Evolutionary conservation across 768 basidiomycete species (phyloP), one percentile per base, ranked within the genome.

Genomic region (Aureoboletus auriporus): DNA sequence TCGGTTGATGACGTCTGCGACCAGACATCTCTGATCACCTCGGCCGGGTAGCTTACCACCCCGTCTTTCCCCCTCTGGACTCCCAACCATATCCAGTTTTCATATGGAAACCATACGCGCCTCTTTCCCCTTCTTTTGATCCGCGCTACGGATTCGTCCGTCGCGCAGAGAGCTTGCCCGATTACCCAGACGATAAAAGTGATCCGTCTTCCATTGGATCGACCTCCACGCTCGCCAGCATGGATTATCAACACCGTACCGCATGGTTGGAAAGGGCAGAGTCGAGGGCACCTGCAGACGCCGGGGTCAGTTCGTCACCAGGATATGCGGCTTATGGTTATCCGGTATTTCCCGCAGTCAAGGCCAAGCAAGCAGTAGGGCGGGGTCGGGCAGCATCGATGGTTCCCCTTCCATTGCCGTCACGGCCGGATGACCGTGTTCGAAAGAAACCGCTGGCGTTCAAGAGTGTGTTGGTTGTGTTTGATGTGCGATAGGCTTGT

Each of bases 31-130:
- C 48, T 52, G 38, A 56, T 48, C 11, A 26, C 33, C 33, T 47
- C 14, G n/a, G 42, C 44, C 39, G 20, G 44, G 34, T 31, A 63
- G 64, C 48, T 29, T 65, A 53, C 44, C 50, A 54, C 36, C 52
- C 61, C 29, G 50, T 55, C 44, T 58, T 59, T 51, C 52, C n/a
- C 42, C 56, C 56, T 28, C 33, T 39, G 11, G 51, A 39, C 34
- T 39, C 60, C 30, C 58, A 52, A 42, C 28, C 33, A 0, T 55
- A 53, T 33, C 56, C 59, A 36, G 40, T 54, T 46, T 53, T 60
- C 51, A 39, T 57, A 49, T 56, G 48, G 58, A 63, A 52, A 59
- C 59, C 62, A 70, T 73, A 73, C 52, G 65, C 51, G 46, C 46
- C 58, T 8, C 34, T 50, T 3, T 52, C 51, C 3, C 39, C 52